Conservation (phyloP, 805 yeast species). For the Metschnikowia gruessii region DNA sequence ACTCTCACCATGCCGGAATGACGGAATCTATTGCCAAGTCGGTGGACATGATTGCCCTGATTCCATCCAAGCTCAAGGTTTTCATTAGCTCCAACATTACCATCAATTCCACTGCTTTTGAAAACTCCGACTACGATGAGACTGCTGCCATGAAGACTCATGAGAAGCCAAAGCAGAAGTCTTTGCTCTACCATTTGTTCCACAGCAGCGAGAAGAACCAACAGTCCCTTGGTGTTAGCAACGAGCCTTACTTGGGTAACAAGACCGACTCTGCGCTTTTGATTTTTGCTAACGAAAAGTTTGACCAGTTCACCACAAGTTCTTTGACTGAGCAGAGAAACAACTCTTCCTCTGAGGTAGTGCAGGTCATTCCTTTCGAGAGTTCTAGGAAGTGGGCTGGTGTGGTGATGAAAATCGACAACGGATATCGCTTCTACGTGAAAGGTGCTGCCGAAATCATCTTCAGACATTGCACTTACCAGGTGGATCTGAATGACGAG, state of each 20-base stretch:
- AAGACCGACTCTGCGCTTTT: conserved; percentile 93
- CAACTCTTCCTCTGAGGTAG: conserved; percentile 35
- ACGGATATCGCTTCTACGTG: conserved; percentile 57
- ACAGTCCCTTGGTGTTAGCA: conserved; percentile 20
- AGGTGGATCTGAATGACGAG: conserved; percentile 28
- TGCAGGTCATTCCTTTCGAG: conserved; percentile 85
- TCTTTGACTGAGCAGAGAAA: conserved; percentile 43
- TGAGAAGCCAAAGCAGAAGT: conserved; percentile 29
- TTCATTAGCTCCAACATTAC: conserved; percentile 54
- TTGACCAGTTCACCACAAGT: conserved; percentile 44
- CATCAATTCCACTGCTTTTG: conserved; percentile 89
- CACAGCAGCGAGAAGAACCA: conserved; percentile 17
- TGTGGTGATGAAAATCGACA: conserved; percentile 52
- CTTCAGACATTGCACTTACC: conserved; percentile 53
- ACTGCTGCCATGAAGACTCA: conserved; percentile 25
- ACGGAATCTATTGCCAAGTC: conserved; percentile 30
- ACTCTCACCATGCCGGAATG: conserved; percentile 20
- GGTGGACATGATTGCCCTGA: conserved; percentile 19
- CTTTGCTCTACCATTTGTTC: conserved; percentile 29
- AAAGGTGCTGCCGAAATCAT: conserved; percentile 97
- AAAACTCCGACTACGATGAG: conserved; percentile 49
- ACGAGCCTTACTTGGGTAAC: conserved; percentile 79
- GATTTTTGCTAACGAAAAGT: conserved; percentile 56
- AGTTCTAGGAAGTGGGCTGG: conserved; percentile 93
- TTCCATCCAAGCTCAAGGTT: conserved; percentile 24